Evolutionary conservation across 1,284 basidiomycete species (phyloP).

Genomic region (Gymnopus androsaceus): DNA sequence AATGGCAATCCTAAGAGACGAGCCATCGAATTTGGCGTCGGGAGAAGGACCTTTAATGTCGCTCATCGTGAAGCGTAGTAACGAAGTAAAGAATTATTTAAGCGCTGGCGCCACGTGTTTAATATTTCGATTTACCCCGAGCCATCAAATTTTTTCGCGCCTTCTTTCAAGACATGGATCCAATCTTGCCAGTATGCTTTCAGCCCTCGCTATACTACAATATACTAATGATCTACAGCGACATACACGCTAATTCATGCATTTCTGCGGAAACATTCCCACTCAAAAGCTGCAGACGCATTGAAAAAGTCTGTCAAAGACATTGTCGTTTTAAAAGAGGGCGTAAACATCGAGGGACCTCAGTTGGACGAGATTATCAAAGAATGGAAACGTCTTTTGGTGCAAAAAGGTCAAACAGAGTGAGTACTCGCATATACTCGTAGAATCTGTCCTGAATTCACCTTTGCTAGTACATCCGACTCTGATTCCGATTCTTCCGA

Average conservation of each 20-base stretch:
- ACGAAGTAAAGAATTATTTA: background rate
- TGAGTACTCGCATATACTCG: slow-evolving; percentile 13
- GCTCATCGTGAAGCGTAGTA: slow-evolving; percentile 39
- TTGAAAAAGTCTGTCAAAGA: slow-evolving; percentile 67
- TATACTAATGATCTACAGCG: slow-evolving; percentile 39
- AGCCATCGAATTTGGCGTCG: slow-evolving; percentile 71
- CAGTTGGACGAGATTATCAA: slow-evolving; percentile 63
- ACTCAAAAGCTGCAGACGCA: slow-evolving; percentile 65
- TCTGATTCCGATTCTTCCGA: slow-evolving; percentile 26
- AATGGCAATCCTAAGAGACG: slow-evolving; percentile 80
- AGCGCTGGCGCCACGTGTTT: background rate
- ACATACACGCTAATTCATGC: slow-evolving; percentile 73
- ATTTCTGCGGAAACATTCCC: slow-evolving; percentile 65
- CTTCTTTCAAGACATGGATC: slow-evolving; percentile 11
- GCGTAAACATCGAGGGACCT: slow-evolving; percentile 45
- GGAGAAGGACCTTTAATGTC: slow-evolving; percentile 80
- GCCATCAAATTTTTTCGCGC: slow-evolving; percentile 24
- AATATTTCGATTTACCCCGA: background rate
- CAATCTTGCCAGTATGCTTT: slow-evolving; percentile 1
- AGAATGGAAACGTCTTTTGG: slow-evolving; percentile 54
- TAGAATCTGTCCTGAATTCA: background rate
- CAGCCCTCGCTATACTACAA: background rate
- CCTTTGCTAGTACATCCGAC: slow-evolving; percentile 9
- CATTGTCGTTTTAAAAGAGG: slow-evolving; percentile 58
- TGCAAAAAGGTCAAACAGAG: slow-evolving; percentile 19